Conservation (phyloP, 2,329 filamentous ascomycete species). For the Penicillium sp. region DNA sequence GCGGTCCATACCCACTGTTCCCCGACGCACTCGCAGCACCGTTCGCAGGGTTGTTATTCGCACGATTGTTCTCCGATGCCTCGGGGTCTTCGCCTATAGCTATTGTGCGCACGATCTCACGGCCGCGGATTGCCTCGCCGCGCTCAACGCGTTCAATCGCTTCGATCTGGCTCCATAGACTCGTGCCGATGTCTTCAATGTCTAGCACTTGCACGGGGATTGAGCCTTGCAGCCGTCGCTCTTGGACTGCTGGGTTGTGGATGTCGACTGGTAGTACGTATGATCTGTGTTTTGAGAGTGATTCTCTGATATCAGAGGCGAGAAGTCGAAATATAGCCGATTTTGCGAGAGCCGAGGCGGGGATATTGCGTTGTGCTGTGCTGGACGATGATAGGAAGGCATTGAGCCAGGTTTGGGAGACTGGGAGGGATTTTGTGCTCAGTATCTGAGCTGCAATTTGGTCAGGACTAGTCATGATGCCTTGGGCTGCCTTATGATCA, state of each 20-base stretch:
- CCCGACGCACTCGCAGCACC: conserved; percentile 12
- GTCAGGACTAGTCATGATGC: conserved; percentile 22
- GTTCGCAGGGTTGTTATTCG: conserved; percentile 7
- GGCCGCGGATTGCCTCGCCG: conserved; percentile 50
- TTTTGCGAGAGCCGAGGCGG: conserved; percentile 63
- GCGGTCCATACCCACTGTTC: conserved; percentile 47
- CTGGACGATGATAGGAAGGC: conserved; percentile 51
- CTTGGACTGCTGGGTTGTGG: conserved; percentile 46
- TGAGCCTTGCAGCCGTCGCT: conserved; percentile 51
- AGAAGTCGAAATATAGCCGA: conserved; percentile 75
- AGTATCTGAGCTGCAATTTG: conserved; percentile 48
- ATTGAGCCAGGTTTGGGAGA: conserved; percentile 54
- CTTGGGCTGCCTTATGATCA: no score
- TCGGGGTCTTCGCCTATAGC: conserved; percentile 45
- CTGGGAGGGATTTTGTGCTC: conserved; percentile 48
- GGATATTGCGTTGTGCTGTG: conserved; percentile 46
- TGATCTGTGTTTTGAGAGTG: conserved; percentile 42
- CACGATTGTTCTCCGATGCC: conserved; percentile 18
- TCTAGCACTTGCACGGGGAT: conserved; percentile 75
- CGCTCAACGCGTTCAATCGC: conserved; percentile 50
- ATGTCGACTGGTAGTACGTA: conserved; percentile 50
- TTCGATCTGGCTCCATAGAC: conserved; percentile 80
- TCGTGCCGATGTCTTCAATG: conserved; percentile 70
- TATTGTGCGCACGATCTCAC: conserved; percentile 71
- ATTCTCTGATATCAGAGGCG: conserved; percentile 62